Evolutionary conservation across 192 early-diverging fungal species (phyloP).

Genomic region (Entophlyctis helioformis): DNA sequence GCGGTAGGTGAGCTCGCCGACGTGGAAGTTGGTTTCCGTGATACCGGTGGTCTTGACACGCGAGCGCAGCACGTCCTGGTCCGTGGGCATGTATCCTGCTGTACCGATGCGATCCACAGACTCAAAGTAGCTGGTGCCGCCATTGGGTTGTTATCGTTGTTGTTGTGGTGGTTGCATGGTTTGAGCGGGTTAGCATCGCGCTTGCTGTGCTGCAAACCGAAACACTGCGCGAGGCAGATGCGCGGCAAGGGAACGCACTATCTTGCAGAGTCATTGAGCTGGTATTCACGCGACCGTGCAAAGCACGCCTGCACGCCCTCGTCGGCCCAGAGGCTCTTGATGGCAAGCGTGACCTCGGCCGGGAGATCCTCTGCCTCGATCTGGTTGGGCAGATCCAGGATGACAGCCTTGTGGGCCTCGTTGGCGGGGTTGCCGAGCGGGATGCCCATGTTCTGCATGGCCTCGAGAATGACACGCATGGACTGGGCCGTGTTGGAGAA

Average conservation of each 20-base stretch:
- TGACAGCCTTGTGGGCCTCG: slow-evolving; percentile 55
- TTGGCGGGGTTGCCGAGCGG: slow-evolving; percentile 55
- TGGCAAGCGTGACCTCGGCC: slow-evolving; percentile 62
- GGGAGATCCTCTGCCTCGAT: slow-evolving; percentile 84
- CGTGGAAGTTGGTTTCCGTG: slow-evolving; percentile 85
- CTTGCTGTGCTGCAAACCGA: too few relatives aligned
- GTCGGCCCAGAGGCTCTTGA: slow-evolving; percentile 78
- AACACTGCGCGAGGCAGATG: too few relatives aligned
- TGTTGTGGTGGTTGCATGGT: too few relatives aligned
- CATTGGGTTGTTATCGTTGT: too few relatives aligned
- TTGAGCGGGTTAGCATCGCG: too few relatives aligned
- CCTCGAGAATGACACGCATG: slow-evolving; percentile 90
- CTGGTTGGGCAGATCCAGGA: slow-evolving; percentile 71
- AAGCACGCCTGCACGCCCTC: slow-evolving; percentile 72
- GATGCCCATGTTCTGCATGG: slow-evolving; percentile 81
- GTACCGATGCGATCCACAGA: slow-evolving; percentile 78
- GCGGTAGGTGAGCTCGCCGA: slow-evolving; percentile 85
- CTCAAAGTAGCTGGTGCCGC: slow-evolving; percentile 94
- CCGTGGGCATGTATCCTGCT: slow-evolving; percentile 71
- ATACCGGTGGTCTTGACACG: slow-evolving; percentile 97
- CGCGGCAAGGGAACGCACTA: slow-evolving; percentile 71
- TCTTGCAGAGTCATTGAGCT: slow-evolving; percentile 91
- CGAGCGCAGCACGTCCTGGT: slow-evolving; percentile 94
- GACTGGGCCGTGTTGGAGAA: slow-evolving; percentile 93
- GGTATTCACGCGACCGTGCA: slow-evolving; percentile 75